Conservation (phyloP, 1,284 basidiomycete species). For the Ceratobasidium sp. region DNA sequence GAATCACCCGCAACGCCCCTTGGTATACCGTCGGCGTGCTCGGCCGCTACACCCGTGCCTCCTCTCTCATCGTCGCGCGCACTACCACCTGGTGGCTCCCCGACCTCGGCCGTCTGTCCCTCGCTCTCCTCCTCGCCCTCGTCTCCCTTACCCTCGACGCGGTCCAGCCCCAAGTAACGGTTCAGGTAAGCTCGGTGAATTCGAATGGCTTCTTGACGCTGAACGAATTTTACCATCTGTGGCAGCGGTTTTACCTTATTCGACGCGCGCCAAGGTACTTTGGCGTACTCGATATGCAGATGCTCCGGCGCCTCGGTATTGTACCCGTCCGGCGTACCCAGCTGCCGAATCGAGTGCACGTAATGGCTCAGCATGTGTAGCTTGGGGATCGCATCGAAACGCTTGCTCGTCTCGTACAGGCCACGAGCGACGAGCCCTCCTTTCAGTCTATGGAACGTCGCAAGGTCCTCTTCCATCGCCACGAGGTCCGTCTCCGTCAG, state of each 20-base stretch:
- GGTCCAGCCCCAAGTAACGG: background rate
- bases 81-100: no score
- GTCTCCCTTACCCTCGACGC: background rate
- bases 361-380: constrained; percentile 42
- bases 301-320: constrained; percentile 43
- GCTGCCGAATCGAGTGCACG: constrained; percentile 14
- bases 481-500: constrained; percentile 17
- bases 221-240: constrained; percentile 14
- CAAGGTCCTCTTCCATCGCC: background rate
- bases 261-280: constrained; percentile 6
- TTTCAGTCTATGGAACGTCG: constrained; percentile 8
- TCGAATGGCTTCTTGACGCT: constrained; percentile 4
- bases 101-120: background rate
- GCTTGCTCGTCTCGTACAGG: background rate
- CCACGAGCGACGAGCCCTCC: background rate
- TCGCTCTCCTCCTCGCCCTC: background rate
- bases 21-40: no score
- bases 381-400: constrained; percentile 19
- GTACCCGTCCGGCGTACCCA: constrained; percentile 42
- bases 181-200: constrained; percentile 13
- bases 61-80: background rate
- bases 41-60: no score
- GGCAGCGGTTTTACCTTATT: constrained; percentile 5
- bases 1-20: background rate
- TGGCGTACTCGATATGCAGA: constrained; percentile 28